Evolutionary conservation across 1,284 basidiomycete genomes (phyloP), one percentile per base, ranked within the genome.

Genomic region (Calocybe gambosa): DNA sequence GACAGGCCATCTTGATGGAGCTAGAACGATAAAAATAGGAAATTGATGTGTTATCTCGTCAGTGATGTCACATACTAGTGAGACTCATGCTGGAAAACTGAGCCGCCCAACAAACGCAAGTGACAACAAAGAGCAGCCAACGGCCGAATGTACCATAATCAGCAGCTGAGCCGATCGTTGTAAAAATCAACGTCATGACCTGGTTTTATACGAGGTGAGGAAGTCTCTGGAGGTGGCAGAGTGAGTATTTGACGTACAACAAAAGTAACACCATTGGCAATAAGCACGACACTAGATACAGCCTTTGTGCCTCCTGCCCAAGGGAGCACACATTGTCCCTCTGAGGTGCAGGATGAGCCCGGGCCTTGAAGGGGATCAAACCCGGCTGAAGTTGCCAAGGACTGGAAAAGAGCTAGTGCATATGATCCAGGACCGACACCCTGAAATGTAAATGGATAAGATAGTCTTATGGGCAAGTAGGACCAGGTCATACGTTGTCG

Each of bases 141-240:
- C 82, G 78, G 31, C 88, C 80, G 60, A 89, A 89, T 0, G 70
- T 77, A 10, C 89, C 87, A 56, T 89, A 92, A 62, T 91, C 89
- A 0, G 85, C 88, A 0, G 83, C 80, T 12, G 85, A 87, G 15
- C 87, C 87, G 39, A 93, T 82, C 0, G 85, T 84, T 1, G 89
- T 87, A 67, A 92, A 90, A 36, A 92, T 79, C 18, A 74, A 53
- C 0, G 86, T 86, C 85, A 89, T 88, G 29, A 85, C 67, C 80
- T 82, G 20, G 13, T 2, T 15, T 46, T 6, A 29, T 7, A 19
- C 19, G 5, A 19, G 19, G 12, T 15, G 16, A 15, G 28, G 7
- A 31, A 34, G n/a, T n/a, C n/a, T n/a, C n/a, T n/a, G 13, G 10
- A n/a, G 5, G 6, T 23, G 15, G 16, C 21, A 33, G 21, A 33